These are phyloP conservation scores for Syncephalastrum sp. DNA, from an alignment of 371 early-diverging fungal genomes.

Conservation along the genomic window DNA sequence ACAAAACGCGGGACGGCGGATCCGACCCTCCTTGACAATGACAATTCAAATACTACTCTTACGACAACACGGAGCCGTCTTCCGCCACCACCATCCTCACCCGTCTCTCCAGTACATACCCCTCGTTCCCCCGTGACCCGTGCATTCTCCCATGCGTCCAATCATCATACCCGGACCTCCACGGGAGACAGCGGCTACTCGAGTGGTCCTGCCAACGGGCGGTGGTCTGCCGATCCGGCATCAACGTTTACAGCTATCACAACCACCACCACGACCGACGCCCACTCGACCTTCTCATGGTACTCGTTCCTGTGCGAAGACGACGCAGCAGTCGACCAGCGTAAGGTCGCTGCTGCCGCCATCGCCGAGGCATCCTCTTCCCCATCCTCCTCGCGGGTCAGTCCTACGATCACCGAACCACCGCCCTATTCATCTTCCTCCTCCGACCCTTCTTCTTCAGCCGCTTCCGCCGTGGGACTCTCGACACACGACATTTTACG, in stretches of 20 bases:
- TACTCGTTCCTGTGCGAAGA: slow-evolving; percentile 4
- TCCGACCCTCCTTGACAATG: slow-evolving; percentile 10
- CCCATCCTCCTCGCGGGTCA: not conserved
- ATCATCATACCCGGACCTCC: no score
- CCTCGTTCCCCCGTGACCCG: no score
- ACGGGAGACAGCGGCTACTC: slow-evolving; percentile 13
- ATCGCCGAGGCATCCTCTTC: slow-evolving; percentile 4
- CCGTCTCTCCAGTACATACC: no score
- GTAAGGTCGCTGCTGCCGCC: not conserved
- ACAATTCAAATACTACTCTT: slow-evolving; percentile 13
- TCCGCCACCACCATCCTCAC: not conserved
- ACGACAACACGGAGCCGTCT: slow-evolving; percentile 10
- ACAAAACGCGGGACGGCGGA: slow-evolving; percentile 18
- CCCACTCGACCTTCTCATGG: slow-evolving; percentile 10
- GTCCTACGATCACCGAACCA: not conserved
- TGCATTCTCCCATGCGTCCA: no score
- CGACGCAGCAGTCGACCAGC: slow-evolving; percentile 3
- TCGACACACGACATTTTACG: not conserved
- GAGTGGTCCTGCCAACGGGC: not conserved
- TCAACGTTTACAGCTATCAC: slow-evolving; percentile 7
- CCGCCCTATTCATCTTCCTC: not conserved
- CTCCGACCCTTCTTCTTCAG: no score
- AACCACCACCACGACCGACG: slow-evolving; percentile 14
- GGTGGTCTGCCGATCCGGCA: slow-evolving; percentile 3
- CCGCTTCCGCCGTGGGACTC: not conserved